These are phyloP conservation scores for Diaporthe longicolla DNA, from an alignment of 2,329 filamentous ascomycete genomes.

Conservation along the genomic window DNA sequence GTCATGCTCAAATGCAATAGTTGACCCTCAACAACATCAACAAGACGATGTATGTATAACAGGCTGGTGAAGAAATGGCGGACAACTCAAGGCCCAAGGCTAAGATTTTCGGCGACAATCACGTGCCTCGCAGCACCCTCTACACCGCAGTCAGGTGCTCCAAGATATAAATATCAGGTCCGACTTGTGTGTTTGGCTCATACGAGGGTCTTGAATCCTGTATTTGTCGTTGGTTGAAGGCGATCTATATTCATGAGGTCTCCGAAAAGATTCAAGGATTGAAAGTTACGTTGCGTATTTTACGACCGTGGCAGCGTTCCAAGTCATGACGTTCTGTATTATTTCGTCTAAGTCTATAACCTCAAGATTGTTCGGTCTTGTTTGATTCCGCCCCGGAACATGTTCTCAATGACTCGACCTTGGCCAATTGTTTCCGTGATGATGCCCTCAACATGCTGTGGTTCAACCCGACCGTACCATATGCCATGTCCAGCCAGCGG, in stretches of 20 bases:
- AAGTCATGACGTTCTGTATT: conserved; percentile 18
- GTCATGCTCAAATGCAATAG: not conserved
- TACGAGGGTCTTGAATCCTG: not conserved
- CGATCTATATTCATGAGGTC: not conserved
- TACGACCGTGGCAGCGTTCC: not conserved
- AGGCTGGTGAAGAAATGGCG: not conserved
- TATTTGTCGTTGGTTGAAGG: not conserved
- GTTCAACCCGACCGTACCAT: conserved; percentile 86
- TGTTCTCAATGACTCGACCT: conserved; percentile 77
- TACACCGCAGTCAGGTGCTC: not conserved
- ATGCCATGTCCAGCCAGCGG: conserved; percentile 79
- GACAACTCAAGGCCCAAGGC: not conserved
- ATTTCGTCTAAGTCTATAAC: conserved; percentile 51
- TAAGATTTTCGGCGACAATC: not conserved
- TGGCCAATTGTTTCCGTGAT: conserved; percentile 77
- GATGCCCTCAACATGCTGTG: conserved; percentile 82
- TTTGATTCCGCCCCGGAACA: conserved; percentile 80
- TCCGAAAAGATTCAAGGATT: not conserved
- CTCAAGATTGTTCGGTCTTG: conserved; percentile 67
- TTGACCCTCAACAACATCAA: not conserved
- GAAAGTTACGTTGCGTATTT: conserved; percentile 32
- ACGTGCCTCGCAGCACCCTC: conserved; percentile 6
- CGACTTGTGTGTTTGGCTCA: not conserved
- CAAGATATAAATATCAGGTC: not conserved
- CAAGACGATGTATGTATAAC: no score